Conservation (phyloP, 192 early-diverging fungal species). For the Coemansia sp. region DNA sequence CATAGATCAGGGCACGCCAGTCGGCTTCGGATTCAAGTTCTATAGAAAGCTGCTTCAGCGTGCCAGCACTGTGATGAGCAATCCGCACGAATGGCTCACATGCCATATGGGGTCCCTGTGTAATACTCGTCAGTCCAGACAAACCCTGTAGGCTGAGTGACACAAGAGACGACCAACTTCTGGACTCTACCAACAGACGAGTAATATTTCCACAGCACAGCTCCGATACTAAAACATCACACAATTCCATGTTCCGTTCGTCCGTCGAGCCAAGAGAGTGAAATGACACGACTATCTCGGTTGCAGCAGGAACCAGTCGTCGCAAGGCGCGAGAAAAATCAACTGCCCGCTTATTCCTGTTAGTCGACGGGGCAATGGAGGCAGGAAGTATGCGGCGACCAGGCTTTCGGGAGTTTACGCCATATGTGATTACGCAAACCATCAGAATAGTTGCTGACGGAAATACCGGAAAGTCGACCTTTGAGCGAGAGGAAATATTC, state of each 20-base stretch:
- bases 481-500: no score
- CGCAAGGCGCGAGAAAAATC: background rate
- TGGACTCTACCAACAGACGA: no score
- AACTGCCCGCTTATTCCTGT: background rate
- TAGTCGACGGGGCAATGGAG: background rate
- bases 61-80: background rate
- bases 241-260: background rate
- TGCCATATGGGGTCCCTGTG: no score
- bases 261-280: background rate
- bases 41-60: background rate
- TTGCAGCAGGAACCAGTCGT: background rate
- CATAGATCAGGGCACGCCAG: background rate
- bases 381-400: background rate
- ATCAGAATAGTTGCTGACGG: no score
- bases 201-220: background rate
- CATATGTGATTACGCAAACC: background rate
- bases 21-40: no score
- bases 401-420: background rate
- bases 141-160: no score
- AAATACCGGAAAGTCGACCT: background rate
- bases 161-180: no score
- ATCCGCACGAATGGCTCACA: background rate
- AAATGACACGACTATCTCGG: background rate
- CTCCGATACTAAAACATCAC: background rate
- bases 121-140: no score